These are phyloP conservation scores for Aspergillus ustus DNA, from an alignment of 2,329 filamentous ascomycete species.

Conservation along the genomic window DNA sequence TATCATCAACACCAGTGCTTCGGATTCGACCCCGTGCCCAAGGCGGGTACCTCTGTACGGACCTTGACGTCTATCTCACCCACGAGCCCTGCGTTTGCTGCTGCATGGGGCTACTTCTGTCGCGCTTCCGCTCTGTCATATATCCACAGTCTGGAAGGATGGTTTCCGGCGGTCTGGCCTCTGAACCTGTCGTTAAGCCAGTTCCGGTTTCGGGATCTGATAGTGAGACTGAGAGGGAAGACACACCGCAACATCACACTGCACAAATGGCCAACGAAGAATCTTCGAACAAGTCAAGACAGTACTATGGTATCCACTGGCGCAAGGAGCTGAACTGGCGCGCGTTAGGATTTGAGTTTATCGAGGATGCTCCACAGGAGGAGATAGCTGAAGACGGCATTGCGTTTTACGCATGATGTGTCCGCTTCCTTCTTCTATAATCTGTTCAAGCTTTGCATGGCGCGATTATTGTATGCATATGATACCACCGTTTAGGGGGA, in stretches of 20 bases:
- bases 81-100: constrained; percentile 98
- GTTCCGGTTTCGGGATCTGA: constrained; percentile 10
- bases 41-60: constrained; percentile 91
- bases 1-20: constrained; percentile 6
- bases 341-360: constrained; percentile 53
- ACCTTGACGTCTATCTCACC: constrained; percentile 89
- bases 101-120: constrained; percentile 94
- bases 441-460: neutral
- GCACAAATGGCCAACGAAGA: neutral
- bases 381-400: constrained; percentile 15
- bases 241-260: neutral
- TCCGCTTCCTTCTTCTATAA: neutral
- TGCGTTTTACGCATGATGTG: constrained; percentile 28
- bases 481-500: neutral
- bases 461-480: neutral
- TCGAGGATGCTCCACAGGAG: constrained; percentile 29
- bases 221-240: neutral
- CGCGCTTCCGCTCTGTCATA: constrained; percentile 83
- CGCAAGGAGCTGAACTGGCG: constrained; percentile 60
- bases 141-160: constrained; percentile 70
- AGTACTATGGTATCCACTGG: constrained; percentile 67
- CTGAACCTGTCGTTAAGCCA: constrained; percentile 58
- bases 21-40: constrained; percentile 73
- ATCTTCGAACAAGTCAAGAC: constrained; percentile 12
- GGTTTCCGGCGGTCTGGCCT: constrained; percentile 81